phyloP scores from a whole-genome alignment of 768 basidiomycete species.

The Dendrothele bispora region DNA sequence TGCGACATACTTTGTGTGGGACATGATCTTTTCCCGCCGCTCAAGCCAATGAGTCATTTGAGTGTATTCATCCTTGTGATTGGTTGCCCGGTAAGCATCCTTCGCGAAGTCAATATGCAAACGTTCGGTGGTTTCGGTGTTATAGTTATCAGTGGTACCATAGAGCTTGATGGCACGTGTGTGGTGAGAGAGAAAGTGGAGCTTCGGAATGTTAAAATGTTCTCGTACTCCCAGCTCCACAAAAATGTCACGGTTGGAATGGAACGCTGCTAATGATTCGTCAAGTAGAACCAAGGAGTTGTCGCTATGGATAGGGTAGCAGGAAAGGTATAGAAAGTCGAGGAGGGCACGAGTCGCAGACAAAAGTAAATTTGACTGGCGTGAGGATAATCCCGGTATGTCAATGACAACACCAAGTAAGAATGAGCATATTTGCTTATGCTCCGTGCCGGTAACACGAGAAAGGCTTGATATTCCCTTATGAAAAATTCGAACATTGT shows the following conservation, averaged over 20 bases:
- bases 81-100: conserved; percentile 33
- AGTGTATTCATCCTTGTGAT: conserved; percentile 31
- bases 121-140: conserved; percentile 38
- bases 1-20: conserved; percentile 19
- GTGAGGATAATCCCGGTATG: conserved; percentile 13
- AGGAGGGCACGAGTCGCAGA: conserved; percentile 28
- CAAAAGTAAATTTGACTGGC: conserved; percentile 14
- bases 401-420: conserved; percentile 30
- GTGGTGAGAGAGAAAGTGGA: conserved; percentile 39
- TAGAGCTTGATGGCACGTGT: conserved; percentile 21
- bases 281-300: conserved; percentile 27
- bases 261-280: conserved; percentile 29
- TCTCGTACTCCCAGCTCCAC: conserved; percentile 29
- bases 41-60: conserved; percentile 42
- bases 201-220: conserved; percentile 43
- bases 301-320: conserved; percentile 30
- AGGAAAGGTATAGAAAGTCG: conserved; percentile 39
- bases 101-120: conserved; percentile 43
- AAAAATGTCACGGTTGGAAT: conserved; percentile 36
- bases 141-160: conserved; percentile 39
- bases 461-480: conserved; percentile 35
- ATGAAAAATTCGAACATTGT: conserved; percentile 30
- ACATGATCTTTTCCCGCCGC: conserved; percentile 28
- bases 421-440: conserved; percentile 29
- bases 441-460: conserved; percentile 33